Base-by-base conservation (phyloP, 1,284 basidiomycete species). In the Malassezia brasiliensis region DNA sequence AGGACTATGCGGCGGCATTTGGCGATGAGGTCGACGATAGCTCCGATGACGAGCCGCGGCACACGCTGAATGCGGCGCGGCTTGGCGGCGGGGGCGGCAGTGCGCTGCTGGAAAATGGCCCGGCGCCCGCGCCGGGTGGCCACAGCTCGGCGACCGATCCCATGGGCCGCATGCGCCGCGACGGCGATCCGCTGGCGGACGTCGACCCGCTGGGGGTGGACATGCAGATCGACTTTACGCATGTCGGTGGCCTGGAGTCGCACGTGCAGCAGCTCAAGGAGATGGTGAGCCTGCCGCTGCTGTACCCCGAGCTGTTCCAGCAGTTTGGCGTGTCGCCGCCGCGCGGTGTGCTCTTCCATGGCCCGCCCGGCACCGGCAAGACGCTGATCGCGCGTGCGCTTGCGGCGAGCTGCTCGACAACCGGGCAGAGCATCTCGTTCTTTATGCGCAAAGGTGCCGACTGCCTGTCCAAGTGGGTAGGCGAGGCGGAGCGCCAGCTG, bases 401-500 rank as follows among this genome's bases (percentile, higher is more conserved):
- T 4, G 93, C 94, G 0, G 88, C 93, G 0, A 94, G 88, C 62
- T 93, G 89, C 76, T 85, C 88, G 46, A 85, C 85, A 0, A 84
- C 88, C 46, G 91, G 89, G 31, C 87, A 86, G 65, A 85, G 87
- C 66, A 93, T 98, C 37, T 86, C 88, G 2, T 99, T 99, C 79
- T 98, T 96, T 80, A 98, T 99, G 94, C 87, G 94, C 47, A 99
- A 99, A 77, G 94, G 94, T 37, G 94, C 94, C 20, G 94, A 99
- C 76, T 90, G 88, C 65, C 80, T 98, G 25, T 94, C 90, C 7
- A 98, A 98, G 78, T 99, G 94, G 94, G 93, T 99, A 11, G 94
- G 94, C 56, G 94, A 99, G 77, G 94, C 94, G 2, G 94, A 98
- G 72, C 83, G 94, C 3, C 94, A 98, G 75, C 81, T 98, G 6